Conservation (phyloP, 371 early-diverging fungal genomes). For the Batkoa obscura region DNA sequence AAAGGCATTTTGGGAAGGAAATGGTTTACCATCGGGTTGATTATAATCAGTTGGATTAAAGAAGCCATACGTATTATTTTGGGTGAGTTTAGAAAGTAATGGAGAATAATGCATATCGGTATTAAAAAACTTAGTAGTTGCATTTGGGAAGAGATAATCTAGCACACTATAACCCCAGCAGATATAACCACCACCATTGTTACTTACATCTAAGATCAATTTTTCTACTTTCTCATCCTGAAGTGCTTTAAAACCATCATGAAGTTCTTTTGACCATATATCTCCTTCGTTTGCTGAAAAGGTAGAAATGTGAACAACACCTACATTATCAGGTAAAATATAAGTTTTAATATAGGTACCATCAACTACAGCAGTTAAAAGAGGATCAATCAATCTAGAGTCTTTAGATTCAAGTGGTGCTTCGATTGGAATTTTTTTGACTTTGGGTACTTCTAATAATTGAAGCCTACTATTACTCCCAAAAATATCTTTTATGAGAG, state of each 20-base stretch:
- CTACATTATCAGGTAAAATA: background rate
- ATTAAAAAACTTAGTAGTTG: background rate
- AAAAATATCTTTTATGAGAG: background rate
- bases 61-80: background rate
- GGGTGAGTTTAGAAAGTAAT: background rate
- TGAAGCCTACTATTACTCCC: background rate
- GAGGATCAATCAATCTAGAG: background rate
- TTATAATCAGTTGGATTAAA: background rate
- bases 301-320: background rate
- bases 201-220: background rate
- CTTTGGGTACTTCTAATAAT: background rate
- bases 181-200: slow-evolving; percentile 2
- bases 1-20: background rate
- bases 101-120: background rate
- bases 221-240: background rate
- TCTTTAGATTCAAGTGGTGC: background rate
- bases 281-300: background rate
- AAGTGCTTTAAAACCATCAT: background rate
- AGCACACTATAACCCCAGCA: background rate
- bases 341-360: background rate
- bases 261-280: background rate
- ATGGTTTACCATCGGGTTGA: background rate
- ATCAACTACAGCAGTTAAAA: background rate
- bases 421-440: too few relatives aligned
- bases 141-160: background rate